Conservation (phyloP, 345 rosid species). For the Euphorbia peplus region DNA sequence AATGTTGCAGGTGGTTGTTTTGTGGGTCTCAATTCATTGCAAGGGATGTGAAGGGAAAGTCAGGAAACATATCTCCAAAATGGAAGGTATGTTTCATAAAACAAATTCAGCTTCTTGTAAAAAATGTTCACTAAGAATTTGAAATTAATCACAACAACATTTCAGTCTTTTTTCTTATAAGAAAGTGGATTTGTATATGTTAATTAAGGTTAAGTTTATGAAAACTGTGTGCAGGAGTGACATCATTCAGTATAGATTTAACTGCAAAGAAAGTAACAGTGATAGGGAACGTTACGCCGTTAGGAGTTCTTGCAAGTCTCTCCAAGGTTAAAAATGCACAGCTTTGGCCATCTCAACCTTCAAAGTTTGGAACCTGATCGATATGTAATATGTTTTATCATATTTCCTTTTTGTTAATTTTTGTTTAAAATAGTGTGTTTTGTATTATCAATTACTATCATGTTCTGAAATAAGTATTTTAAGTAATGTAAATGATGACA, state of each 20-base stretch:
- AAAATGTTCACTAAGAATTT: too few relatives aligned
- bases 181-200: too few relatives aligned
- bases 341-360: slow-evolving; percentile 45
- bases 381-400: not conserved
- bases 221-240: slow-evolving; percentile 42
- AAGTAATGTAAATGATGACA: not conserved
- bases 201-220: not conserved
- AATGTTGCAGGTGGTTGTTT: slow-evolving; percentile 64
- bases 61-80: slow-evolving; percentile 81
- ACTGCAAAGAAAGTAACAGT: slow-evolving; percentile 51
- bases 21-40: slow-evolving; percentile 91
- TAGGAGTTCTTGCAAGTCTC: slow-evolving; percentile 46
- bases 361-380: slow-evolving; percentile 4
- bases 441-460: slow-evolving; percentile 1
- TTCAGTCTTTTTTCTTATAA: not conserved
- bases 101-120: too few relatives aligned
- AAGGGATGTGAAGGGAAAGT: slow-evolving; percentile 97
- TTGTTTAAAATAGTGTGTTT: not conserved
- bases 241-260: slow-evolving; percentile 53
- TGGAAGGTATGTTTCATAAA: slow-evolving; percentile 57
- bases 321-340: slow-evolving; percentile 53
- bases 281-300: slow-evolving; percentile 50
- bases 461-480: not conserved
- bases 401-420: not conserved
- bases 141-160: too few relatives aligned